Evolutionary conservation across 768 basidiomycete species (phyloP).

Genomic region (Russula virescens): DNA sequence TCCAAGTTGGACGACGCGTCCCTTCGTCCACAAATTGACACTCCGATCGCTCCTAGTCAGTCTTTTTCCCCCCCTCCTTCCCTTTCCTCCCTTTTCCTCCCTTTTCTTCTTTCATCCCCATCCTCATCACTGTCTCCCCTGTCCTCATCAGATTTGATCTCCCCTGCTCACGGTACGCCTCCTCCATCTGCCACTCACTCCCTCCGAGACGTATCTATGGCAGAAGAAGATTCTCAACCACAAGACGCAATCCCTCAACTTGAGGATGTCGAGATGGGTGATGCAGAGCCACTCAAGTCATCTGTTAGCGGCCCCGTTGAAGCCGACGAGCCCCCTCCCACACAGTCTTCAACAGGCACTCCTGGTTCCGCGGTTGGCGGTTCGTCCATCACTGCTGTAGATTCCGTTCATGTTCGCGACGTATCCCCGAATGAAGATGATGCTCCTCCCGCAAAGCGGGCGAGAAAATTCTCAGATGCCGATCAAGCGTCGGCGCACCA

Average conservation of each 20-base stretch:
- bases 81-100: constrained; percentile 17
- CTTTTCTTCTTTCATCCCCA: constrained; percentile 1
- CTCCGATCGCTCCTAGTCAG: constrained; percentile 48
- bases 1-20: constrained; percentile 40
- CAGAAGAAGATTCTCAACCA: constrained; percentile 33
- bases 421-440: constrained; percentile 43
- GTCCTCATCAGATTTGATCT: constrained; percentile 37
- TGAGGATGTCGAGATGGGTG: constrained; percentile 27
- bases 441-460: constrained; percentile 74
- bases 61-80: constrained; percentile 24
- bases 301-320: constrained; percentile 24
- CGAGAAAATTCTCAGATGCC: constrained; percentile 69
- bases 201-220: constrained; percentile 53
- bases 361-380: constrained; percentile 29
- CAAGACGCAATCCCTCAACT: constrained; percentile 2
- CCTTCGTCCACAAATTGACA: constrained; percentile 40
- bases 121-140: constrained; percentile 14
- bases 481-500: constrained; percentile 64
- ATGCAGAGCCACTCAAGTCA: constrained; percentile 26
- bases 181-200: constrained; percentile 42
- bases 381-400: constrained; percentile 32
- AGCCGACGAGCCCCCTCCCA: constrained; percentile 27
- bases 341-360: constrained; percentile 25
- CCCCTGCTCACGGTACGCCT: constrained; percentile 42
- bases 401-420: constrained; percentile 28